Conservation (phyloP, 169 alveolate genomes). For the Toxoplasma gondii region DNA sequence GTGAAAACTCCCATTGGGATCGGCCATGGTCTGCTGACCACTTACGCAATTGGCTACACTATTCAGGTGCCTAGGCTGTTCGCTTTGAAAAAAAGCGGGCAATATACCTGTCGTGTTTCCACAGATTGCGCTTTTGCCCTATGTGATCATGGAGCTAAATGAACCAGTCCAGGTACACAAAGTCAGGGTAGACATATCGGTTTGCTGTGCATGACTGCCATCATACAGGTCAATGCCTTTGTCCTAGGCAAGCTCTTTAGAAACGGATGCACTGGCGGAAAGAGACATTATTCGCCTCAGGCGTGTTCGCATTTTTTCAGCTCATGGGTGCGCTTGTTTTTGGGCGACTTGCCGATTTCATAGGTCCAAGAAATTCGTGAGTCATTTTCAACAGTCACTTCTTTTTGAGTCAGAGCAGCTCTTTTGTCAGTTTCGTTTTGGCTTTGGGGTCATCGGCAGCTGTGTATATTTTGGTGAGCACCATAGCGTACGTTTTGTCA, state of each 20-base stretch:
- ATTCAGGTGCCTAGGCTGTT: slow-evolving; percentile 48
- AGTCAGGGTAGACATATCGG: neutral
- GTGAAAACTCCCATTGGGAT: slow-evolving; percentile 64
- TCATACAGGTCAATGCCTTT: slow-evolving; percentile 58
- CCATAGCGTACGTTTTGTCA: neutral
- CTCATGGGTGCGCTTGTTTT: slow-evolving; percentile 60
- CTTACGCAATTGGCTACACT: slow-evolving; percentile 59
- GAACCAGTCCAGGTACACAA: slow-evolving; percentile 61
- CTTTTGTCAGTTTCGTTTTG: slow-evolving; percentile 37
- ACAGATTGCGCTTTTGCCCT: slow-evolving; percentile 64
- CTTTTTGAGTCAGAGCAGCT: neutral
- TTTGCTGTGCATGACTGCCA: neutral
- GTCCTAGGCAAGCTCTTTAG: slow-evolving; percentile 43
- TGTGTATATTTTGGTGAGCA: slow-evolving; percentile 59
- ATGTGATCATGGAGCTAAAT: slow-evolving; percentile 64
- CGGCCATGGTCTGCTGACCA: slow-evolving; percentile 60
- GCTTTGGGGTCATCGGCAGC: slow-evolving; percentile 62
- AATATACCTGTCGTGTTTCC: neutral
- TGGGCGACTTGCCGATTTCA: slow-evolving; percentile 58
- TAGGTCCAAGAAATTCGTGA: slow-evolving; percentile 65
- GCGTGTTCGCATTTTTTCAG: slow-evolving; percentile 51
- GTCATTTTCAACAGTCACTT: neutral
- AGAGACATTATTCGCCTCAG: neutral
- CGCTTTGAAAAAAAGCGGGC: neutral
- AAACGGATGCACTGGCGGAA: neutral